Conservation (phyloP, 192 early-diverging fungal genomes). For the Coemansia sp. region DNA sequence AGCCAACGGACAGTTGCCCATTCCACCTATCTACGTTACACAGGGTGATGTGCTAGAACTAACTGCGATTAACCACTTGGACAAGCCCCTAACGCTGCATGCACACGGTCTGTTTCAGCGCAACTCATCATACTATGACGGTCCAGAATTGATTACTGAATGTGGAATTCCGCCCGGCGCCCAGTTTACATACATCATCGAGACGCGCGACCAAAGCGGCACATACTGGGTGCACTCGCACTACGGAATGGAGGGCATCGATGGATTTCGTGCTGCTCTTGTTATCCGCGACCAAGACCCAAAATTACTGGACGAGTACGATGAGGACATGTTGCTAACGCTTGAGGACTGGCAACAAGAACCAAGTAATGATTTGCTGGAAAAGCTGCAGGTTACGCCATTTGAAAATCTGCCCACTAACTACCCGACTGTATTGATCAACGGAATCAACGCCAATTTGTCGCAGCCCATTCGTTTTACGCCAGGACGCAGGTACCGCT, state of each 20-base stretch:
- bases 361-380: background rate
- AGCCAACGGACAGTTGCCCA: constrained; percentile 62
- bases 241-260: constrained; percentile 64
- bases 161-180: constrained; percentile 68
- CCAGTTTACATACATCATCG: constrained; percentile 64
- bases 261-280: constrained; percentile 69
- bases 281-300: constrained; percentile 56
- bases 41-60: constrained; percentile 30
- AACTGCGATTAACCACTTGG: constrained; percentile 47
- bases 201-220: constrained; percentile 52
- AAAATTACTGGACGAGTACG: constrained; percentile 43
- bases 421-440: constrained; percentile 9
- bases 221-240: constrained; percentile 82
- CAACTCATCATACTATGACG: constrained; percentile 64
- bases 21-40: constrained; percentile 8
- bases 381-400: constrained; percentile 56
- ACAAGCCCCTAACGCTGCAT: constrained; percentile 61
- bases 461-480: constrained; percentile 59
- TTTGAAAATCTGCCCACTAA: background rate
- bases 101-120: constrained; percentile 75
- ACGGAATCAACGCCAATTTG: constrained; percentile 50
- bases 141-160: constrained; percentile 62
- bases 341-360: constrained; percentile 64
- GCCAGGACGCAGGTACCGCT: constrained; percentile 73
- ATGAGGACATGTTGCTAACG: constrained; percentile 59